A percentile compares a stretch with the other conserved stretches of the same genome.
Conservation (phyloP, 2,329 filamentous ascomycete species). For the Ophiostoma ips region DNA sequence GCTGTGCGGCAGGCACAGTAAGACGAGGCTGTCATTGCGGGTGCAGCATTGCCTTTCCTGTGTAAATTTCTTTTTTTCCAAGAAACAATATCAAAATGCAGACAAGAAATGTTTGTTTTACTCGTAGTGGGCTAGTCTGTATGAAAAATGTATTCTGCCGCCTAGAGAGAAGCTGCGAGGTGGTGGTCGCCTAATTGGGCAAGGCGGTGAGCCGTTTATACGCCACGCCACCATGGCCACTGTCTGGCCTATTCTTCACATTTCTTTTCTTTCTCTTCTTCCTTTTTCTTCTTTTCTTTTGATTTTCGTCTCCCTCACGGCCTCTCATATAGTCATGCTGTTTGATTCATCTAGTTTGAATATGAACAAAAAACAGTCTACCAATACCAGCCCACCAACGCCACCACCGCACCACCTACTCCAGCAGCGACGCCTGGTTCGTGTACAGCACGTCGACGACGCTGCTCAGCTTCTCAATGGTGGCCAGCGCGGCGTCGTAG, state of each 20-base stretch:
- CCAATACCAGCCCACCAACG: too few species aligned
- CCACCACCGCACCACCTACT: constrained; percentile 34
- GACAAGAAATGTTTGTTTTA: too few species aligned
- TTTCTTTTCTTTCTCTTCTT: neutral
- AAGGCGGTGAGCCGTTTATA: neutral
- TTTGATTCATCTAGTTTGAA: neutral
- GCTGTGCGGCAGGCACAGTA: constrained; percentile 11
- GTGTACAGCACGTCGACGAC: constrained; percentile 97
- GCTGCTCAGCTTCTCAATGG: constrained; percentile 91
- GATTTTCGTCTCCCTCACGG: neutral
- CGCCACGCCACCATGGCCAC: too few species aligned
- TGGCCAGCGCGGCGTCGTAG: constrained; percentile 86
- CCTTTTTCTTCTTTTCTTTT: neutral
- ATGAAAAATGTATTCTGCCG: neutral
- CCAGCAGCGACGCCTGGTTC: constrained; percentile 89
- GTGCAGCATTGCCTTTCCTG: neutral
- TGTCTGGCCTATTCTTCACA: too few species aligned
- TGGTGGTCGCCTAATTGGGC: neutral
- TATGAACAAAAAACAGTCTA: neutral
- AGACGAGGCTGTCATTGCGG: constrained; percentile 2
- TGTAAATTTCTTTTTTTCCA: neutral
- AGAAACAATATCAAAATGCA: too few species aligned
- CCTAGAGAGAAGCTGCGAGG: neutral
- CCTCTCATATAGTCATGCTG: neutral
- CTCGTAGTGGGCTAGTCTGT: neutral